Conservation (phyloP, 106 monocot species). For the Acorus calamus region DNA sequence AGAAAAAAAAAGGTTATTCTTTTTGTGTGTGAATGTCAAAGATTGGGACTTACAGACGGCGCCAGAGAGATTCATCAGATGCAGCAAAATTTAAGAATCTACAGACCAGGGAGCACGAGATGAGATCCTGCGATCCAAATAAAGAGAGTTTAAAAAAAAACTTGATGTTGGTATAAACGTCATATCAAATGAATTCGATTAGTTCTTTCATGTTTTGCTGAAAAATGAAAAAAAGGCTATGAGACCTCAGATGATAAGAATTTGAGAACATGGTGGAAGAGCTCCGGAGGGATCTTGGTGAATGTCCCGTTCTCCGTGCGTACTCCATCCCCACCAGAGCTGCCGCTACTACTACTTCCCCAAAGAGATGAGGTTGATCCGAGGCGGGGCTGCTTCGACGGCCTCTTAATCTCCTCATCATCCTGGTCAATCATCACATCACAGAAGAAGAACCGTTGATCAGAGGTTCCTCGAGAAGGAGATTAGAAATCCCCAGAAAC, state of each 20-base stretch:
- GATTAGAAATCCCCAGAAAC: not conserved
- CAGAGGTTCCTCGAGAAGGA: no score
- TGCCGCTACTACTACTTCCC: conserved; percentile 12
- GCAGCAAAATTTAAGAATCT: conserved; percentile 63
- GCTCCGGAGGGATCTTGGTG: conserved; percentile 69
- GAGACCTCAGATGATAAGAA: conserved; percentile 91
- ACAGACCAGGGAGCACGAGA: conserved; percentile 74
- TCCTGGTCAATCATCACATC: not conserved
- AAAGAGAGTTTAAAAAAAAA: not conserved
- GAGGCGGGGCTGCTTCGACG: conserved; percentile 35
- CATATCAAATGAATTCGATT: not conserved
- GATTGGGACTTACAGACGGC: conserved; percentile 56
- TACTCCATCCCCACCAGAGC: not conserved
- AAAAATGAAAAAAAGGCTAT: not conserved
- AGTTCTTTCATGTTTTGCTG: not conserved
- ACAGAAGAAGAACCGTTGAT: no score
- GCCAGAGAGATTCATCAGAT: conserved; percentile 94
- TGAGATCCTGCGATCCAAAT: conserved; percentile 50
- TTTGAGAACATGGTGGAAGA: conserved; percentile 85
- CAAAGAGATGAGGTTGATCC: no score
- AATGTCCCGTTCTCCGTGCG: conserved; percentile 52
- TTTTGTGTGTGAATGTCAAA: no score
- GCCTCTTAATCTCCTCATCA: conserved; percentile 4
- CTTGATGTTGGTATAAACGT: not conserved
- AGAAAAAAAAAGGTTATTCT: no score